phyloP scores from a whole-genome alignment of 2,329 filamentous ascomycete genomes.

The Calycina herbarum region DNA sequence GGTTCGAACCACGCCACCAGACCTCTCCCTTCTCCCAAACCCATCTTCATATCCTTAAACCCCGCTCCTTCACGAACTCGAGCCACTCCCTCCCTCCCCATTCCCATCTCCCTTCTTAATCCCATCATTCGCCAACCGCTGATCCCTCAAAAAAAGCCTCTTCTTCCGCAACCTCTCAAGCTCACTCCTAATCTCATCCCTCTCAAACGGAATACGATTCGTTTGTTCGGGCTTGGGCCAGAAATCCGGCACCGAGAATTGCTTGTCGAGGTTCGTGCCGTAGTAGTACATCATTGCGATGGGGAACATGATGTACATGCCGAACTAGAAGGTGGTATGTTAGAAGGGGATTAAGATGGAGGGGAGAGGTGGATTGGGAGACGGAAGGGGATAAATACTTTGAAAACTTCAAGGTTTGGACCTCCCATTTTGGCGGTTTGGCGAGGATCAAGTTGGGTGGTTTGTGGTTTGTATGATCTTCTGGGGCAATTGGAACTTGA shows the following conservation, averaged over 20 bases:
- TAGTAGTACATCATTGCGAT: slow-evolving; percentile 99
- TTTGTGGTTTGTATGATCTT: background rate
- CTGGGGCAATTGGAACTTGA: background rate
- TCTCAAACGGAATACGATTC: slow-evolving; percentile 73
- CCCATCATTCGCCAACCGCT: slow-evolving; percentile 34
- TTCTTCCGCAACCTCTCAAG: slow-evolving; percentile 35
- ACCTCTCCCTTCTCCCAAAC: background rate
- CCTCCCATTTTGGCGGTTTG: slow-evolving; percentile 62
- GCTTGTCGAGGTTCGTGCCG: slow-evolving; percentile 92
- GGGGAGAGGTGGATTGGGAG: background rate
- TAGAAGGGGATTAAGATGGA: slow-evolving; percentile 6
- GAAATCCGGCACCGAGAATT: slow-evolving; percentile 86
- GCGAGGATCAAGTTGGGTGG: background rate
- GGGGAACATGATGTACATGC: slow-evolving; percentile 98
- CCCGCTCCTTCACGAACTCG: slow-evolving; percentile 8
- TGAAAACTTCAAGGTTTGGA: slow-evolving; percentile 92
- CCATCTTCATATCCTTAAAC: background rate
- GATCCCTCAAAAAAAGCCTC: slow-evolving; percentile 38
- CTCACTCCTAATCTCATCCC: slow-evolving; percentile 81
- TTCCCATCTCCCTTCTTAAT: slow-evolving; percentile 13
- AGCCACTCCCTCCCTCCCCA: slow-evolving; percentile 4
- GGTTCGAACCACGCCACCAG: background rate
- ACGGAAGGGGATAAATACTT: slow-evolving; percentile 52
- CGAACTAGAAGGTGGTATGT: slow-evolving; percentile 64
- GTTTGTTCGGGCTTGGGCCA: slow-evolving; percentile 84